A percentile compares a stretch with the other conserved stretches of the same genome.
These are phyloP conservation scores for Aristolochia contorta DNA, from an alignment of 164 flowering plant species.

Conservation along the genomic window DNA sequence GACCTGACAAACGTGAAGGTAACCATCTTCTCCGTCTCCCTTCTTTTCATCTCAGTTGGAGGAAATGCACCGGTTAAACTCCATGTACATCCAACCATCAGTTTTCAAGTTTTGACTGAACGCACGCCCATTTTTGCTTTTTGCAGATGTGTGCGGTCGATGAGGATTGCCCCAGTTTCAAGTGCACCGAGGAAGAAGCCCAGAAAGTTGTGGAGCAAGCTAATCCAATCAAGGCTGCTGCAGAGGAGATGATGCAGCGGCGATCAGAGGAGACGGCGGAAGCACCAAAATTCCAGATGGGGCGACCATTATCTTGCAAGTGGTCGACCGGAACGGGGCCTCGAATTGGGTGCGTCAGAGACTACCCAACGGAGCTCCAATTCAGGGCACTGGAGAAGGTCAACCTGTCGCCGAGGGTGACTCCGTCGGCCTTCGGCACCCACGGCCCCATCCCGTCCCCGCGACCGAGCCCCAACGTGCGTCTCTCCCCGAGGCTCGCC, in stretches of 20 bases:
- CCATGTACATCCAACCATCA: neutral
- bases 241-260: neutral
- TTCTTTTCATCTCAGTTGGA: neutral
- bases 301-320: constrained; percentile 53
- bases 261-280: constrained; percentile 6
- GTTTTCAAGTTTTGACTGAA: neutral
- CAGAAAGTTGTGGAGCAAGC: neutral
- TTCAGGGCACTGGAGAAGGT: constrained; percentile 69
- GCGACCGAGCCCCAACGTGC: constrained; percentile 58
- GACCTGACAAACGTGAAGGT: constrained; percentile 71
- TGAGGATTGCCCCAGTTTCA: constrained; percentile 30
- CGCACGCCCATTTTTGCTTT: constrained; percentile 8
- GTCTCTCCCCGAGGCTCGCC: constrained; percentile 69
- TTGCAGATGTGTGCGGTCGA: constrained; percentile 60
- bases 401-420: constrained; percentile 49
- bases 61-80: neutral
- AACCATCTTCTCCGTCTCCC: neutral
- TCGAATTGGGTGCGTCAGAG: constrained; percentile 74
- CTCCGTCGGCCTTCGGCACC: constrained; percentile 13
- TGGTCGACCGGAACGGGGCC: constrained; percentile 82
- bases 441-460: constrained; percentile 74
- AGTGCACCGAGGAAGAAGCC: constrained; percentile 1
- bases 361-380: constrained; percentile 68
- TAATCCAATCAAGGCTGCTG: neutral
- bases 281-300: constrained; percentile 23